Evolutionary conservation across 2,329 filamentous ascomycete species (phyloP), one percentile per base, ranked within the genome.

Genomic region (Penicillium sp.): DNA sequence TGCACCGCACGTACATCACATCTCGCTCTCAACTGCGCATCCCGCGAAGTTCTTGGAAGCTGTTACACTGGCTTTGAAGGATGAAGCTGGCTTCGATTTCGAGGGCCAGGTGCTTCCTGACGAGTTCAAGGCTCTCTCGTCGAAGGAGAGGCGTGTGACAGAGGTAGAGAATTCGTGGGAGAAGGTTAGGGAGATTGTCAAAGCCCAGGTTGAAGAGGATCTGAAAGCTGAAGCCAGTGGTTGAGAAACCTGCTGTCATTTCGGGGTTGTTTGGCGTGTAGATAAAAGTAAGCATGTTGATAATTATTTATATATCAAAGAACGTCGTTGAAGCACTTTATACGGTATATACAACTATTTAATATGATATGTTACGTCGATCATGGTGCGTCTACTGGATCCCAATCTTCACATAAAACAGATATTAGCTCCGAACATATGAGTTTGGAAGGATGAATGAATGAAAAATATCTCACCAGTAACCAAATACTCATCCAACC

Each of bases 41-140:
- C 93, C 94, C 0, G 94, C 93, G 60, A 99, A 99, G 74, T 99
- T 99, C 68, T 86, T 88, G 0, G 84, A 84, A 30, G 92, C 92
- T 0, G 93, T 99, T 1, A 88, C 92, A 64, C 71, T 88, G 48
- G 91, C 93, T 0, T 78, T 97, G 59, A 82, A 85, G 61, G 82
- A 82, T 8, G 81, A 89, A 68, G 71, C 81, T n/a, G 85, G 81
- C 1, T 97, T 95, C 65, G 81, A 84, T 64, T 96, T 96, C 69
- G 79, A 83, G 5, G 28, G 40, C 42, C 83, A 87, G 61, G 88
- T 97, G 1, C 79, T 95, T 55, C 93, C 93, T 0, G 72, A 82
- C 57, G 90, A 97, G 74, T 94, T 97, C 68, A 76, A 88, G 33
- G 93, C 89, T 0, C 76, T 97, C 0, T 86, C 91, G 68, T 76